A percentile compares a stretch with the other conserved stretches of the same genome.
Evolutionary conservation across 371 early-diverging fungal genomes (phyloP).

Genomic region (Rhizopus arrhizus): DNA sequence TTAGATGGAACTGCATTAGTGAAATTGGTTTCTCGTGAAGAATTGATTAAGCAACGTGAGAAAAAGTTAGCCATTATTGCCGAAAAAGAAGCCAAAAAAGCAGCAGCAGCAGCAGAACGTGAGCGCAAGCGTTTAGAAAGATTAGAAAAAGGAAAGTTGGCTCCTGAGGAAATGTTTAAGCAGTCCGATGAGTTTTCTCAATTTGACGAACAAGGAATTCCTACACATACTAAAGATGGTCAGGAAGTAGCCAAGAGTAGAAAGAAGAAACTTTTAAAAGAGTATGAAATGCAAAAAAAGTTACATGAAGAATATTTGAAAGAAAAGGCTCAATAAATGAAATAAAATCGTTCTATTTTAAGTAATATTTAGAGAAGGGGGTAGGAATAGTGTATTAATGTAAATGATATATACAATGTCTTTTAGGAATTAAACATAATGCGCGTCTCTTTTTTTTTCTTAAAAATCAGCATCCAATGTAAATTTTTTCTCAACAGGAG

Average conservation of each 20-base stretch:
- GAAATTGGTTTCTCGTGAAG: constrained; percentile 83
- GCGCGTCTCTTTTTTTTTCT: constrained; percentile 7
- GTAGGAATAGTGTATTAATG: too few species aligned
- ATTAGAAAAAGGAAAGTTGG: constrained; percentile 74
- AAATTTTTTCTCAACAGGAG: constrained; percentile 71
- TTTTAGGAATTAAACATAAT: background rate
- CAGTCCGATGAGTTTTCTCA: constrained; percentile 65
- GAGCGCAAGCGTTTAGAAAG: constrained; percentile 71
- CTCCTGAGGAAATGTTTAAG: constrained; percentile 82
- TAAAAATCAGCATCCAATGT: constrained; percentile 87
- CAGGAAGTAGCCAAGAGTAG: constrained; percentile 81
- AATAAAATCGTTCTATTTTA: too few species aligned
- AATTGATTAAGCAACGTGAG: constrained; percentile 66
- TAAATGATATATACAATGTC: background rate
- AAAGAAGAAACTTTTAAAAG: constrained; percentile 87
- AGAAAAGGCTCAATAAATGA: constrained; percentile 1
- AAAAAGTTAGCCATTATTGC: constrained; percentile 64
- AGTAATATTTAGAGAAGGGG: too few species aligned
- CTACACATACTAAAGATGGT: constrained; percentile 82
- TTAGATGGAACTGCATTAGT: constrained; percentile 86
- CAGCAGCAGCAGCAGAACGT: constrained; percentile 61
- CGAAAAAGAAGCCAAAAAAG: constrained; percentile 70
- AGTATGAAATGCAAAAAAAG: constrained; percentile 81
- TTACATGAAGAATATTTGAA: constrained; percentile 83
- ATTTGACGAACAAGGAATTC: constrained; percentile 89